Conservation (phyloP, 2,329 filamentous ascomycete genomes). For the Cercospora berteroae region DNA sequence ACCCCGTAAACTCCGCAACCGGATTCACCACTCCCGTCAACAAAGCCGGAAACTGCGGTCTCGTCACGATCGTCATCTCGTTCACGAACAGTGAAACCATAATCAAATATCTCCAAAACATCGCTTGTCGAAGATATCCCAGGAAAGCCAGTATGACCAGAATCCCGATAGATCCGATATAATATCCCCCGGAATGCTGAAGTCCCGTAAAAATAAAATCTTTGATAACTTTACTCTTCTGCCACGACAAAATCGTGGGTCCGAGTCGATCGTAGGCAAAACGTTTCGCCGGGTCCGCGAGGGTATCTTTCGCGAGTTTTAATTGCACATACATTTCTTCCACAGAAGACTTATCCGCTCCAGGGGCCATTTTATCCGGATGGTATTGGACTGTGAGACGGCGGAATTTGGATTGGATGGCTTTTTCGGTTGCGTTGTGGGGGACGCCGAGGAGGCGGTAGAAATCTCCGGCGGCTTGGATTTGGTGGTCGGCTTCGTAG, state of each 20-base stretch:
- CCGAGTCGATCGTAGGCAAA: constrained; percentile 92
- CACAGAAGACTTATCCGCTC: constrained; percentile 40
- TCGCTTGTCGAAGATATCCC: constrained; percentile 66
- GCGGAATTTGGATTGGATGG: constrained; percentile 81
- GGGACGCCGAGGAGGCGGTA: constrained; percentile 75
- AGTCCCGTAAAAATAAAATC: constrained; percentile 72
- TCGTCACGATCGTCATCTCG: constrained; percentile 58
- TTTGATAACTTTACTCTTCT: constrained; percentile 63
- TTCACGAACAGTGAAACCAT: constrained; percentile 56
- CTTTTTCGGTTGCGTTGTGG: constrained; percentile 66
- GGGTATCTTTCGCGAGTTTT: constrained; percentile 77
- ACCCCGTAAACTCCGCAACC: constrained; percentile 41
- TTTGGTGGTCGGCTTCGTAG: constrained; percentile 83
- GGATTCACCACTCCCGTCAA: constrained; percentile 51
- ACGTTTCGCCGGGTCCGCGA: constrained; percentile 70
- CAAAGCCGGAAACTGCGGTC: constrained; percentile 47
- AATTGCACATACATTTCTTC: constrained; percentile 73
- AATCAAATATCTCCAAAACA: constrained; percentile 54
- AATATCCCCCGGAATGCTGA: constrained; percentile 60
- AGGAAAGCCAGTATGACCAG: constrained; percentile 62
- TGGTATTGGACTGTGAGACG: constrained; percentile 68
- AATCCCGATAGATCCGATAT: constrained; percentile 56
- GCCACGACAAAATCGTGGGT: constrained; percentile 65
- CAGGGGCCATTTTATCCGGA: constrained; percentile 71
- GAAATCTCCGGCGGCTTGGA: constrained; percentile 70